Base-by-base conservation (phyloP, 108 stramenopile species). In the Fragilaria radians region DNA sequence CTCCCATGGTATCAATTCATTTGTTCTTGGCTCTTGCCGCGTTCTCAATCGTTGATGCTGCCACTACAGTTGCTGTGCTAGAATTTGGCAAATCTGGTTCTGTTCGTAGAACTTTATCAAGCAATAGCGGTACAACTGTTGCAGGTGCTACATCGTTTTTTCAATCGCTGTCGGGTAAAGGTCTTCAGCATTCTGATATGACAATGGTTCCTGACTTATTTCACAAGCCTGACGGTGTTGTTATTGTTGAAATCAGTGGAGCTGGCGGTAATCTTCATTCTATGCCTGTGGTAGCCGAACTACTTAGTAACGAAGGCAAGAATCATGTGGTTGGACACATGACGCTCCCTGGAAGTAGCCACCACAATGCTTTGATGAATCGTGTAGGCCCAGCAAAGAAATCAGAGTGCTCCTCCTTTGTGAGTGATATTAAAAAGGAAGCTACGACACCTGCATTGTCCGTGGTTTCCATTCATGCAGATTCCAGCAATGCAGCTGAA, bases 141-240 rank as follows among this genome's bases (percentile, higher is more conserved):
- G 78, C 71, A 0, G 88, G 79, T 46, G 81, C 86, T 7, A 69
- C 68, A 18, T 85, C 85, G 34, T 85, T 92, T 49, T 85, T 79
- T 72, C 69, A 60, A 22, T 70, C 85, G 36, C 51, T 86, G 63
- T 32, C 52, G 1, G 42, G 57, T 21, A 67, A 68, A 24, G 70
- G 50, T n/a, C 66, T 70, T 22, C 79, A 79, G 33, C 72, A 86
- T 45, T 67, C 88, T 4, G 85, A 85, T 18, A 88, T 89, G 87
- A 61, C 83, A 3, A 72, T 92, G 4, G 91, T 92, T 48, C 87
- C 91, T n/a, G 91, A 89, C 62, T 61, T 92, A 46, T 92, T 92
- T 49, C 55, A 56, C 55, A 67, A 67, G 42, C 70, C 87, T 32
- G 77, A 85, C 48, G 70, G 77, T 33, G 83, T 86, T 25, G 69